A percentile compares a stretch with the other conserved stretches of the same genome.
Evolutionary conservation across 148 eudicot species (phyloP).

Genomic region (Fagopyrum tataricum): DNA sequence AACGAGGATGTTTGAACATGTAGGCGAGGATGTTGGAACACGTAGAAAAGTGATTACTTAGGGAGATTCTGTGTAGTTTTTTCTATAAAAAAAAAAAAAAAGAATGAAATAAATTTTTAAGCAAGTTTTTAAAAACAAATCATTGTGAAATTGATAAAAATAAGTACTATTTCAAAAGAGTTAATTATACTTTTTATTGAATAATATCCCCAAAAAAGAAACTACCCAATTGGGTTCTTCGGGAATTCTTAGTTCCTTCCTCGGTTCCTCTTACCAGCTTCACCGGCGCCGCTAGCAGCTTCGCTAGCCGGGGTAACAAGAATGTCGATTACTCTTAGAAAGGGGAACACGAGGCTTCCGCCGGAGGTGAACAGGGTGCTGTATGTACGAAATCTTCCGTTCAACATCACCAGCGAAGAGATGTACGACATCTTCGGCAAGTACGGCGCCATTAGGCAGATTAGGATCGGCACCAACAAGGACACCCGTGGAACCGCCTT

Average conservation of each 20-base stretch:
- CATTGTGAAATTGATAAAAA: too few species aligned
- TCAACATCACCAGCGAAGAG: conserved; percentile 81
- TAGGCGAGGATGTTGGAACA: too few species aligned
- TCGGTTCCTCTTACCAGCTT: background rate
- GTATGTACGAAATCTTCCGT: conserved; percentile 60
- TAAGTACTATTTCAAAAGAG: too few species aligned
- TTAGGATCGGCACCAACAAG: conserved; percentile 60
- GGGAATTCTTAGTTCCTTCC: background rate
- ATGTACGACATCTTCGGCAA: conserved; percentile 88
- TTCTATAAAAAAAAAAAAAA: too few species aligned
- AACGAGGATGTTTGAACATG: too few species aligned
- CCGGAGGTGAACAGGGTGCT: conserved; percentile 67
- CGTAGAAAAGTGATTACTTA: too few species aligned
- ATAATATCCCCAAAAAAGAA: too few species aligned
- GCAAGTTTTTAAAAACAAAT: too few species aligned
- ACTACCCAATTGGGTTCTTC: too few species aligned
- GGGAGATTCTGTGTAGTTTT: too few species aligned
- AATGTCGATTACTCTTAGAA: conserved; percentile 52
- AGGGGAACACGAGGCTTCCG: conserved; percentile 57
- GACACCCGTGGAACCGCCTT: conserved; percentile 75
- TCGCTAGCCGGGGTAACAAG: background rate
- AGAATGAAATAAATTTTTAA: too few species aligned
- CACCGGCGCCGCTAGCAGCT: background rate
- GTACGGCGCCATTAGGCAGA: conserved; percentile 74
- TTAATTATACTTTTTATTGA: too few species aligned